Evolutionary conservation across 768 basidiomycete genomes (phyloP).

Genomic region (Coprinopsis sp.): DNA sequence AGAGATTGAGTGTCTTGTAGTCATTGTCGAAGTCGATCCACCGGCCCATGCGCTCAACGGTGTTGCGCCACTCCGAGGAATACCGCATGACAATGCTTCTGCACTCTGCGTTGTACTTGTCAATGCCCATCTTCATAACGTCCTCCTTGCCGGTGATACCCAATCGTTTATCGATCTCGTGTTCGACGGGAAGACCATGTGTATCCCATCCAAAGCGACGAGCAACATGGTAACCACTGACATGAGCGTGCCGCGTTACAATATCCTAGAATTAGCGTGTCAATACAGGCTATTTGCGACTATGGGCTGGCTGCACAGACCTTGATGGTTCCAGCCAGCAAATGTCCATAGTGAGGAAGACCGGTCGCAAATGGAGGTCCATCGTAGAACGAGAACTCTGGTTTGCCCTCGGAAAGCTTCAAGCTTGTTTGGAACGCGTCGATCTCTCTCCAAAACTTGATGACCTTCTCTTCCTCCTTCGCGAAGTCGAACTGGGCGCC

Average conservation of each 20-base stretch:
- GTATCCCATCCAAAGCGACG: slow-evolving; percentile 99
- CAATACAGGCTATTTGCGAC: neutral
- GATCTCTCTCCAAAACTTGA: slow-evolving; percentile 91
- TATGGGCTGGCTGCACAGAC: slow-evolving; percentile 33
- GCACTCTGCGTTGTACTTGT: slow-evolving; percentile 96
- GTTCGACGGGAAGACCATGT: slow-evolving; percentile 97
- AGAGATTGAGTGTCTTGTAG: slow-evolving; percentile 92
- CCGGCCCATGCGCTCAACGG: slow-evolving; percentile 96
- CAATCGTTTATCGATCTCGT: slow-evolving; percentile 97
- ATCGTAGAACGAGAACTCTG: slow-evolving; percentile 93
- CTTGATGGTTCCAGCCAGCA: slow-evolving; percentile 92
- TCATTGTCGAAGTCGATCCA: slow-evolving; percentile 99
- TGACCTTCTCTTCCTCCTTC: slow-evolving; percentile 85
- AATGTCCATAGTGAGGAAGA: slow-evolving; percentile 92
- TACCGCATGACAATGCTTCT: slow-evolving; percentile 97
- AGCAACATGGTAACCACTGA: slow-evolving; percentile 87
- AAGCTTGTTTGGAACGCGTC: slow-evolving; percentile 95
- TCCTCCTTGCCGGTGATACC: slow-evolving; percentile 90
- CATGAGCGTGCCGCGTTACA: slow-evolving; percentile 92
- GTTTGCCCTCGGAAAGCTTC: slow-evolving; percentile 86
- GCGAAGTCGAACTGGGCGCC: slow-evolving; percentile 77
- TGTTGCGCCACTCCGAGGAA: slow-evolving; percentile 86
- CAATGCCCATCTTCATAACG: slow-evolving; percentile 93
- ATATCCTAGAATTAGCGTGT: slow-evolving; percentile 64
- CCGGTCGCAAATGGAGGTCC: slow-evolving; percentile 98